These are phyloP conservation scores for Biscogniauxia sp. DNA, from an alignment of 2,329 filamentous ascomycete species.

Conservation along the genomic window DNA sequence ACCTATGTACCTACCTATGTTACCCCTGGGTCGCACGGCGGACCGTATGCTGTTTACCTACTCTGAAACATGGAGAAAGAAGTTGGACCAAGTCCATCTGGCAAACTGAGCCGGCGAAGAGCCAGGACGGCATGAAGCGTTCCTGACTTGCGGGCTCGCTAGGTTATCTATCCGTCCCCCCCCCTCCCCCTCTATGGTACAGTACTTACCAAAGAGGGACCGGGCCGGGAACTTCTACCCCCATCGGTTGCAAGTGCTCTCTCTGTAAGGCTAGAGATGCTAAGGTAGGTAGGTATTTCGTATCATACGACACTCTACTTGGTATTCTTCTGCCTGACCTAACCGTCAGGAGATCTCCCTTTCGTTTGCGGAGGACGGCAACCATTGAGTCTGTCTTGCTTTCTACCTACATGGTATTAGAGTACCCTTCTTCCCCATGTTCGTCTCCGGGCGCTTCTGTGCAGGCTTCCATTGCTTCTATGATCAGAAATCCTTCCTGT, in stretches of 20 bases:
- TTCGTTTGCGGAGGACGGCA: too few relatives aligned
- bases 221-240: background rate
- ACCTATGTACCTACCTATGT: too few relatives aligned
- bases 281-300: background rate
- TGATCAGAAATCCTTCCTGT: background rate
- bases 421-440: background rate
- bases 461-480: slow-evolving; percentile 3
- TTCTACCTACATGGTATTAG: background rate
- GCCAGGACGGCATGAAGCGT: slow-evolving; percentile 1
- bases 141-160: background rate
- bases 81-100: background rate
- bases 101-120: background rate
- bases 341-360: too few relatives aligned
- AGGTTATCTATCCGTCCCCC: background rate
- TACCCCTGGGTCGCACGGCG: slow-evolving; percentile 16
- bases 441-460: background rate
- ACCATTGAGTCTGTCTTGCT: too few relatives aligned
- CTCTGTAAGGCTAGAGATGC: background rate
- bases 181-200: too few relatives aligned
- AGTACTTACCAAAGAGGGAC: background rate
- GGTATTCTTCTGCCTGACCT: too few relatives aligned
- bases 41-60: slow-evolving; percentile 14
- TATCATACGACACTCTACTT: too few relatives aligned
- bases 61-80: slow-evolving; percentile 14
- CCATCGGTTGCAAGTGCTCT: background rate